phyloP scores from a whole-genome alignment of 177 flowering plant genomes.

The Vitis hybrid region DNA sequence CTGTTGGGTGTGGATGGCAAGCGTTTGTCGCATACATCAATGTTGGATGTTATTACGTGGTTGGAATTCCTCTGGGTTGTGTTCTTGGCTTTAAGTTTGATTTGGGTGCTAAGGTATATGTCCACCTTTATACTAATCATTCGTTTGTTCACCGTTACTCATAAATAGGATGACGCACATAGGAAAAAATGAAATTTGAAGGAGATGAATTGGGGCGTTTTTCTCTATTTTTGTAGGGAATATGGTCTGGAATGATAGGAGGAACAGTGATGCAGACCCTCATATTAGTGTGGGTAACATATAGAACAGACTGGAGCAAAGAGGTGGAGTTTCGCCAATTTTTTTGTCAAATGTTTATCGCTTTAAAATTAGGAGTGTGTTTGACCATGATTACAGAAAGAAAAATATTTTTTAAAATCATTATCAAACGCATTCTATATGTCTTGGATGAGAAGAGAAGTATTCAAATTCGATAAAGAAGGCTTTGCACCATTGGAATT shows the following conservation, averaged over 20 bases:
- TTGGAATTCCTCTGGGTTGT: conserved; percentile 54
- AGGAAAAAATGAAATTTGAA: too few relatives aligned
- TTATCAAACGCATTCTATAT: too few relatives aligned
- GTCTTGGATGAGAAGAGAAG: too few relatives aligned
- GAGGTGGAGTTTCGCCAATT: conserved; percentile 33
- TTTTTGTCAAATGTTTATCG: too few relatives aligned
- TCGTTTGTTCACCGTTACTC: too few relatives aligned
- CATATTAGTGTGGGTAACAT: conserved; percentile 51
- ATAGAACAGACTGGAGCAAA: conserved; percentile 54
- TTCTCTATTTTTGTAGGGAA: conserved; percentile 39
- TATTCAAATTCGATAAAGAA: too few relatives aligned
- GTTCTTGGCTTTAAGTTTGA: conserved; percentile 46
- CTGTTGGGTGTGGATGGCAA: conserved; percentile 73
- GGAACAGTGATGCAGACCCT: conserved; percentile 68
- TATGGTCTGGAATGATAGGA: conserved; percentile 81
- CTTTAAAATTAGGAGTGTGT: too few relatives aligned
- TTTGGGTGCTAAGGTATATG: conserved; percentile 46
- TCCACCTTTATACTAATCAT: background rate
- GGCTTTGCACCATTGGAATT: background rate
- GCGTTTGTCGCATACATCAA: conserved; percentile 61
- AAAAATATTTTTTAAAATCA: too few relatives aligned
- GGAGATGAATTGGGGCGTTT: too few relatives aligned
- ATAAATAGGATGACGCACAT: too few relatives aligned
- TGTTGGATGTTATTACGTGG: conserved; percentile 50
- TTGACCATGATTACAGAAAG: too few relatives aligned